These are phyloP conservation scores for Coccomyxa subellipsoidea DNA, from an alignment of 163 green algal species.

Conservation along the genomic window DNA sequence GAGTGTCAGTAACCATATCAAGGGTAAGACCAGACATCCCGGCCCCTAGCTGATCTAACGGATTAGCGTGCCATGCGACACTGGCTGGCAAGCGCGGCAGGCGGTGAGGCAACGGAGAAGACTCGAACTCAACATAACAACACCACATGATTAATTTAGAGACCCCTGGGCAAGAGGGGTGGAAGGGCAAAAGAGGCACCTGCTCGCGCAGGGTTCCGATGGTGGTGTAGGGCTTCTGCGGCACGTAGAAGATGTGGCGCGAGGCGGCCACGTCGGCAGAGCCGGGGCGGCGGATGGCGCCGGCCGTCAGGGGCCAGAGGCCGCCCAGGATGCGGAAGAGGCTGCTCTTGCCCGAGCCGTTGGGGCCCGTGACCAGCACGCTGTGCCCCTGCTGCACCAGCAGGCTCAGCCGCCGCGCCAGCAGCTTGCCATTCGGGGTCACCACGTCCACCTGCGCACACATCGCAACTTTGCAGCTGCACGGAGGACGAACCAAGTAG, in stretches of 20 bases:
- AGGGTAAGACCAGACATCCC: no score
- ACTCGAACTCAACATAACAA: no score
- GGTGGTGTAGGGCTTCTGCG: constrained; percentile 69
- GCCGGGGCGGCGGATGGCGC: constrained; percentile 19
- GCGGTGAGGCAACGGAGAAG: no score
- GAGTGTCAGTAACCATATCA: no score
- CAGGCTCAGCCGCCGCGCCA: constrained; percentile 54
- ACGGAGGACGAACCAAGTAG: no score
- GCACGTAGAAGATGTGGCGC: constrained; percentile 62
- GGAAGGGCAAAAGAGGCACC: no score
- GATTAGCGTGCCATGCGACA: no score
- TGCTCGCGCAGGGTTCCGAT: constrained; percentile 62
- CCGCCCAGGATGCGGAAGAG: constrained; percentile 67
- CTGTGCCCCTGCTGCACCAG: constrained; percentile 36
- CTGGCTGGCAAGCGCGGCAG: no score
- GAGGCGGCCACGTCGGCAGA: not conserved
- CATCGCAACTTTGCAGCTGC: not conserved
- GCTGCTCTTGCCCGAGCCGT: constrained; percentile 64
- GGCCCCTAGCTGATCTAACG: no score
- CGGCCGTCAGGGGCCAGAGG: constrained; percentile 63
- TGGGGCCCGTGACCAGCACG: constrained; percentile 71
- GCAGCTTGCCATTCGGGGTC: constrained; percentile 47
- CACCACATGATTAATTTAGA: no score
- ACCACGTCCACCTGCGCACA: constrained; percentile 40
- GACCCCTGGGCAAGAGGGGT: no score